phyloP scores from a whole-genome alignment of 805 yeast genomes.

The Sugiyamaella marilandica region DNA sequence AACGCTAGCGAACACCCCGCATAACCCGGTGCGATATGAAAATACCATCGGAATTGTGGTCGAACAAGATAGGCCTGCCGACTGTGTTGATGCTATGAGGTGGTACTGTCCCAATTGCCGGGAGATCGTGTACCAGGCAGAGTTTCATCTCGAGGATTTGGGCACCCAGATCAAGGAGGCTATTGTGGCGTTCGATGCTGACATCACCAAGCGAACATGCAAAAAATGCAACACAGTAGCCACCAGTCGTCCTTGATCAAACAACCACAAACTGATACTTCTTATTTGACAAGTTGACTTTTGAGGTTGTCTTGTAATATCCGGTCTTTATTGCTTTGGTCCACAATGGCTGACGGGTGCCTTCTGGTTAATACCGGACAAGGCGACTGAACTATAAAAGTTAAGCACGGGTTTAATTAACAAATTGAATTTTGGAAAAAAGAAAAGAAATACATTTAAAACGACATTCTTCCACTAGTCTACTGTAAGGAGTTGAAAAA shows the following conservation, averaged over 20 bases:
- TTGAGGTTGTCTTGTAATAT: too few species aligned
- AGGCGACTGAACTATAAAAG: too few species aligned
- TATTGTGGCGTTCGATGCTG: constrained; percentile 62
- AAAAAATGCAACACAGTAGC: constrained; percentile 57
- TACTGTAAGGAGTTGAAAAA: neutral
- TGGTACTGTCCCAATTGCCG: constrained; percentile 82
- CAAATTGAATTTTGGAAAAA: constrained; percentile 2
- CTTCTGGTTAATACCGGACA: too few species aligned
- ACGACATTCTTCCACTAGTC: too few species aligned
- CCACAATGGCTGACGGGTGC: too few species aligned
- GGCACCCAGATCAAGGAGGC: constrained; percentile 90
- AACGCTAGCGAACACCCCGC: constrained; percentile 62
- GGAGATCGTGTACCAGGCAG: constrained; percentile 59
- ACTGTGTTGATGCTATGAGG: constrained; percentile 63
- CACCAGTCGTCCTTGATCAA: constrained; percentile 16
- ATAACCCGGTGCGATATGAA: constrained; percentile 81
- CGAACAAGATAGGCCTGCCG: constrained; percentile 84
- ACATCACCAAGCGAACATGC: constrained; percentile 65
- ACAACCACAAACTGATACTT: too few species aligned
- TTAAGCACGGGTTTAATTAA: too few species aligned
- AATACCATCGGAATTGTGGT: constrained; percentile 86
- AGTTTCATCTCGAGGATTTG: constrained; percentile 71
- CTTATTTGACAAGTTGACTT: too few species aligned
- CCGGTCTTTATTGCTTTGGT: too few species aligned
- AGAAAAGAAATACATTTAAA: too few species aligned